A percentile compares a stretch with the other conserved stretches of the same genome.
Evolutionary conservation across 2,329 filamentous ascomycete species (phyloP).

Genomic region (Beauveria asiatica): DNA sequence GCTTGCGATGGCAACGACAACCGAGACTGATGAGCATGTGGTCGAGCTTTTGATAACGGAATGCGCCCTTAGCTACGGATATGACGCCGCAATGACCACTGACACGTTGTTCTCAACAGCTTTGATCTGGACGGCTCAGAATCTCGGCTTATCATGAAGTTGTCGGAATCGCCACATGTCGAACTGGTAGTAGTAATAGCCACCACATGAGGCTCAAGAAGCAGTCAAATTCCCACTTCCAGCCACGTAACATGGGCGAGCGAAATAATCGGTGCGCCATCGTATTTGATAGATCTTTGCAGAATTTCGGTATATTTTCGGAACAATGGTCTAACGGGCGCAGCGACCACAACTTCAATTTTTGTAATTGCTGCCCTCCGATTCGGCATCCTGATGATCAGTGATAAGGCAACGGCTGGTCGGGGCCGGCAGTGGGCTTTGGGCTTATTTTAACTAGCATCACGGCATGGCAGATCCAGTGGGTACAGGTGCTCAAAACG

Average conservation of each 20-base stretch:
- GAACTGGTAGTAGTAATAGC: not conserved
- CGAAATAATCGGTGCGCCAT: not conserved
- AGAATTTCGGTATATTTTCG: not conserved
- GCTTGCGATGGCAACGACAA: not conserved
- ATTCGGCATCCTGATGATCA: not conserved
- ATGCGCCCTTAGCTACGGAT: not conserved
- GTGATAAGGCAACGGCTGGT: not conserved
- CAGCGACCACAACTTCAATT: too few relatives aligned
- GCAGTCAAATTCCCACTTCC: too few relatives aligned
- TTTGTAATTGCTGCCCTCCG: not conserved
- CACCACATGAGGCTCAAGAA: not conserved
- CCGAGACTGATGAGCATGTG: not conserved
- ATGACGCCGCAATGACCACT: not conserved
- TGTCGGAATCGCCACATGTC: not conserved
- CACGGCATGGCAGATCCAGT: not conserved
- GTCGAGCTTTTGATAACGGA: not conserved
- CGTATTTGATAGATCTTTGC: not conserved
- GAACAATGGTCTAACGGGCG: not conserved
- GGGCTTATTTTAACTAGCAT: not conserved
- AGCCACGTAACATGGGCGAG: too few relatives aligned
- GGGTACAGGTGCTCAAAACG: not conserved
- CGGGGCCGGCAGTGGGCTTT: not conserved
- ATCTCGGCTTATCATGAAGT: not conserved
- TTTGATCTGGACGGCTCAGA: not conserved
- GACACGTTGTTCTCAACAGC: not conserved